Evolutionary conservation across 179 eudicot genomes (phyloP).

Genomic region (Actinidia chinensis): DNA sequence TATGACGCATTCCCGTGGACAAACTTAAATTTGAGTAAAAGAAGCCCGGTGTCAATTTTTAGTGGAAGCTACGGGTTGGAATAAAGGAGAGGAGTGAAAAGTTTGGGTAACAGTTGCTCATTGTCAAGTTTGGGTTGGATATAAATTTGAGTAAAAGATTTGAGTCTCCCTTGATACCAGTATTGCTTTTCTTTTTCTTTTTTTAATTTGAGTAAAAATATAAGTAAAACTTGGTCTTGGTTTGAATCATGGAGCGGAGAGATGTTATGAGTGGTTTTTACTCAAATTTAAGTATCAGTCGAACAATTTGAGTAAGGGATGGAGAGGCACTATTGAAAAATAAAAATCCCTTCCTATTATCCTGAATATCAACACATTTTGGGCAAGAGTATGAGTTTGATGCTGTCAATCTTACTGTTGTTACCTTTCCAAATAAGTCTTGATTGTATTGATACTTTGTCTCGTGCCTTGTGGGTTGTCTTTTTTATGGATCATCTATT

Average conservation of each 20-base stretch:
- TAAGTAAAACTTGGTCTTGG: no score
- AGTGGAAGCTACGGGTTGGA: slow-evolving; percentile 4
- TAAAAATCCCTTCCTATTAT: neutral
- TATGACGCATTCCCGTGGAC: neutral
- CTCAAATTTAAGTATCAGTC: neutral
- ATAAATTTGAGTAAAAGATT: neutral
- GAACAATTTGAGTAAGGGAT: neutral
- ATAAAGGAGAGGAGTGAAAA: neutral
- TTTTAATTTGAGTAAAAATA: no score
- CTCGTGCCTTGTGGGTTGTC: no score
- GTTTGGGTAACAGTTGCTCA: neutral
- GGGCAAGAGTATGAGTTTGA: neutral
- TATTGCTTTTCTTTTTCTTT: no score
- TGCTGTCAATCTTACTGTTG: neutral
- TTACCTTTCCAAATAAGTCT: neutral
- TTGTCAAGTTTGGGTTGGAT: neutral
- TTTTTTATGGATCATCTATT: no score
- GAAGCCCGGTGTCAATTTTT: neutral
- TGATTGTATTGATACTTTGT: neutral
- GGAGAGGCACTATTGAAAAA: neutral
- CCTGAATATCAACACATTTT: neutral
- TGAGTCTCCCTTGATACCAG: no score
- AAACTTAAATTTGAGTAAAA: neutral
- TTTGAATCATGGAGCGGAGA: neutral
- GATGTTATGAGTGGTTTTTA: neutral